Conservation (phyloP, 2,329 filamentous ascomycete genomes). For the Orbilia brochopaga region DNA sequence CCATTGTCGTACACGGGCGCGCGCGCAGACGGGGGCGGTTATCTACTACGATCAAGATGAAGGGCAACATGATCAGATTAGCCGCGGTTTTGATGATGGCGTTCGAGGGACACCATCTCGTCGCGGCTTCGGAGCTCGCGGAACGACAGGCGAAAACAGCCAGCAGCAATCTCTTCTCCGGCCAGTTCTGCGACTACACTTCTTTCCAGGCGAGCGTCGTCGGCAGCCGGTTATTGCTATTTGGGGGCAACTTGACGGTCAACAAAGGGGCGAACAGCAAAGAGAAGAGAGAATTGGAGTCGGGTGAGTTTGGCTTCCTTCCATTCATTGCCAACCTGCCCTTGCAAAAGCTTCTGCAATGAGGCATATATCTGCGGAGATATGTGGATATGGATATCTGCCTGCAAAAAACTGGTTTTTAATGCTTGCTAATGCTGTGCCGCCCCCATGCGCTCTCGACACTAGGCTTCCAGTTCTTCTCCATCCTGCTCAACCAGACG, state of each 20-base stretch:
- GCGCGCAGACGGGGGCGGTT: neutral
- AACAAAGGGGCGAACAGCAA: constrained; percentile 39
- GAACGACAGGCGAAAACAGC: constrained; percentile 23
- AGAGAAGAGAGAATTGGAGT: constrained; percentile 39
- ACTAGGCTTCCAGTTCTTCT: constrained; percentile 49
- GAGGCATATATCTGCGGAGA: neutral
- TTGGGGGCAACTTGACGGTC: constrained; percentile 46
- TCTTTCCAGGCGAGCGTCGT: constrained; percentile 49
- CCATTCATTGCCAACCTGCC: neutral
- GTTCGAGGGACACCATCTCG: constrained; percentile 3
- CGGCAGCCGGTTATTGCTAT: constrained; percentile 37
- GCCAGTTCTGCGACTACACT: constrained; percentile 48
- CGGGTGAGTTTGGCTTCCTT: constrained; percentile 23
- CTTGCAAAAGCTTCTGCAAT: constrained; percentile 5
- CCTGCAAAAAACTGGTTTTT: neutral
- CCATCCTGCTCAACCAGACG: constrained; percentile 42
- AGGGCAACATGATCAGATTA: constrained; percentile 10
- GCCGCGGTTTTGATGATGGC: constrained; percentile 19
- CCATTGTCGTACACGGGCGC: neutral
- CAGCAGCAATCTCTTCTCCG: constrained; percentile 30
- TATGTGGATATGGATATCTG: neutral
- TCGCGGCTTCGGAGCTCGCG: constrained; percentile 18
- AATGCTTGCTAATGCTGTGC: neutral
- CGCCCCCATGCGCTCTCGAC: neutral
- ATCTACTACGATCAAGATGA: constrained; percentile 13